These are phyloP conservation scores for Phytophthora litchii DNA, from an alignment of 352 stramenopile species.

Conservation along the genomic window DNA sequence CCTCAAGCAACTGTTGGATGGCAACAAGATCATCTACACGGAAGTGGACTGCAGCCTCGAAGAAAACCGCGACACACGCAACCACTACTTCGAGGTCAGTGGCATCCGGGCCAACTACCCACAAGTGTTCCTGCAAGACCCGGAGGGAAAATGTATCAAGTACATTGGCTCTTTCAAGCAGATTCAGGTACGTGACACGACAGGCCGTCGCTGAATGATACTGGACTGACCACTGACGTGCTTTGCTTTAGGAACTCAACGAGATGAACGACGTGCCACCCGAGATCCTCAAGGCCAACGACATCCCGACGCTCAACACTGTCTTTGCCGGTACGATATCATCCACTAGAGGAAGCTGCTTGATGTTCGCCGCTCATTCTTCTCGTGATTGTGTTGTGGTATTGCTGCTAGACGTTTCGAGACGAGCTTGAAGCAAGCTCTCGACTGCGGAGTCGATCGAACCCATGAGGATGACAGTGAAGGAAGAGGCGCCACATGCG, in stretches of 20 bases:
- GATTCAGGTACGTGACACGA: conserved; percentile 60
- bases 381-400: conserved; percentile 28
- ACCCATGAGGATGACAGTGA: conserved; percentile 15
- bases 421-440: conserved; percentile 30
- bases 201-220: neutral
- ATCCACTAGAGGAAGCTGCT: neutral
- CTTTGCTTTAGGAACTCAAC: conserved; percentile 66
- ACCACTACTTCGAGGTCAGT: conserved; percentile 81
- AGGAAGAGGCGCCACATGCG: conserved; percentile 11
- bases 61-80: conserved; percentile 75
- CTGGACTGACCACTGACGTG: conserved; percentile 8
- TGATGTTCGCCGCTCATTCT: conserved; percentile 16
- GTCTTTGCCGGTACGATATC: conserved; percentile 69
- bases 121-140: conserved; percentile 82
- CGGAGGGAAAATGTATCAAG: conserved; percentile 45
- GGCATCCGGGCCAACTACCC: conserved; percentile 86
- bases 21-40: conserved; percentile 72
- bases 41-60: conserved; percentile 85
- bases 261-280: conserved; percentile 82
- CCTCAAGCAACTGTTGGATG: conserved; percentile 72
- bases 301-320: conserved; percentile 68
- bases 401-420: conserved; percentile 39
- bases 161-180: conserved; percentile 85
- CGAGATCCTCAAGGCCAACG: conserved; percentile 79
- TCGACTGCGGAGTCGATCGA: conserved; percentile 6